Percentiles rank a stretch among this genome's conserved stretches.
phyloP scores from a whole-genome alignment of 2,329 filamentous ascomycete genomes.

The Neophaeococcomyces aloes region DNA sequence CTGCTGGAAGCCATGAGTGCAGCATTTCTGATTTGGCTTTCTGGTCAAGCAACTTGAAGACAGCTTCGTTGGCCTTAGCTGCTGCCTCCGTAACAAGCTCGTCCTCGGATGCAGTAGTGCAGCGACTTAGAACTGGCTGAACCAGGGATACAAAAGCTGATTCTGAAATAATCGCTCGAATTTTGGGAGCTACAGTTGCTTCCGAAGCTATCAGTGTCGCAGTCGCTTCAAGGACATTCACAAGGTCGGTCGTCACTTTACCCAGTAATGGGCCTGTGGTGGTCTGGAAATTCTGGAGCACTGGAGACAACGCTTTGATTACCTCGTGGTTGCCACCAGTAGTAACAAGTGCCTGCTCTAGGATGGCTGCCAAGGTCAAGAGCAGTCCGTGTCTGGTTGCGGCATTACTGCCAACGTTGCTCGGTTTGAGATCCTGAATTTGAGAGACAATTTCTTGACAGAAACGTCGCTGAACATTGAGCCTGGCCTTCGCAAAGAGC shows the following conservation, averaged over 20 bases:
- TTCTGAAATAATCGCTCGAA: constrained; percentile 16
- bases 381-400: constrained; percentile 37
- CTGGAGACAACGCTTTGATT: constrained; percentile 7
- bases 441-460: constrained; percentile 23
- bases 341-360: neutral
- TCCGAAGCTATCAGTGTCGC: constrained; percentile 10
- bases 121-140: constrained; percentile 29
- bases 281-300: constrained; percentile 10
- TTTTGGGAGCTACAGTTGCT: neutral
- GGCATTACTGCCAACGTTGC: constrained; percentile 30
- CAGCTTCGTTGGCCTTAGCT: constrained; percentile 29
- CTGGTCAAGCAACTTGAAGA: constrained; percentile 30
- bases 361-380: constrained; percentile 29
- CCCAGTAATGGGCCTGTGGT: constrained; percentile 17
- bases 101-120: constrained; percentile 29
- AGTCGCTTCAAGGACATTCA: constrained; percentile 18
- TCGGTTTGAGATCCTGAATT: constrained; percentile 26
- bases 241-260: constrained; percentile 23
- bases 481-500: constrained; percentile 21
- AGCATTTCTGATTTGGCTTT: constrained; percentile 28
- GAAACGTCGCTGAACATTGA: constrained; percentile 5
- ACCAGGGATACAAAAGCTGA: constrained; percentile 23
- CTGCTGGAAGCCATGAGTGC: constrained; percentile 31
- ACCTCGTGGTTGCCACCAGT: neutral
- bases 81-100: constrained; percentile 32